Evolutionary conservation across 2,329 filamentous ascomycete genomes (phyloP).

Genomic region (Fusarium sp.): DNA sequence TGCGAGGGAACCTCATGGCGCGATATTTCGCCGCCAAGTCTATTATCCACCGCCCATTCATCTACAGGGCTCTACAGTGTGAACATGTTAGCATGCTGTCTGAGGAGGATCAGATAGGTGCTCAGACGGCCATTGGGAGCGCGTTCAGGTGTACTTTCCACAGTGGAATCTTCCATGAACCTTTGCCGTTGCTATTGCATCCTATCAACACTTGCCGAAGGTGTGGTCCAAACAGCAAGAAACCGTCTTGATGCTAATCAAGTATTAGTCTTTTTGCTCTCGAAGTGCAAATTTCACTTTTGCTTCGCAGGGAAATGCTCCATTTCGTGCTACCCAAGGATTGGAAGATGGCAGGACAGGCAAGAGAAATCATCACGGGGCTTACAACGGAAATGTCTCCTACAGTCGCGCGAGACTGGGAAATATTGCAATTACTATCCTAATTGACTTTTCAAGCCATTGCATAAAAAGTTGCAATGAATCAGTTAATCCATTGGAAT

Average conservation of each 20-base stretch:
- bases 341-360: not conserved
- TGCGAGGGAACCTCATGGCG: conserved; percentile 3
- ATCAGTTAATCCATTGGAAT: conserved; percentile 24
- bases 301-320: not conserved
- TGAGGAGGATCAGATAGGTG: conserved; percentile 6
- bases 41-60: conserved; percentile 21
- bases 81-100: not conserved
- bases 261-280: conserved; percentile 17
- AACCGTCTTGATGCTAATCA: not conserved
- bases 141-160: not conserved
- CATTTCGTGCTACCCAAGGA: not conserved
- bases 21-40: conserved; percentile 25
- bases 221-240: not conserved
- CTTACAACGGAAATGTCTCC: conserved; percentile 5
- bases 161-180: conserved; percentile 21
- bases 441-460: not conserved
- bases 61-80: conserved; percentile 21
- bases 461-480: not conserved
- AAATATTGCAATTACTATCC: conserved; percentile 6
- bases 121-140: conserved; percentile 2
- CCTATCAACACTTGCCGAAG: conserved; percentile 31
- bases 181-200: conserved; percentile 14
- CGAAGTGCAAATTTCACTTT: conserved; percentile 23
- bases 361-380: not conserved
- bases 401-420: conserved; percentile 11